Evolutionary conservation across 2,329 filamentous ascomycete genomes (phyloP), one percentile per base, ranked within the genome.

Genomic region (Alternaria arborescens): DNA sequence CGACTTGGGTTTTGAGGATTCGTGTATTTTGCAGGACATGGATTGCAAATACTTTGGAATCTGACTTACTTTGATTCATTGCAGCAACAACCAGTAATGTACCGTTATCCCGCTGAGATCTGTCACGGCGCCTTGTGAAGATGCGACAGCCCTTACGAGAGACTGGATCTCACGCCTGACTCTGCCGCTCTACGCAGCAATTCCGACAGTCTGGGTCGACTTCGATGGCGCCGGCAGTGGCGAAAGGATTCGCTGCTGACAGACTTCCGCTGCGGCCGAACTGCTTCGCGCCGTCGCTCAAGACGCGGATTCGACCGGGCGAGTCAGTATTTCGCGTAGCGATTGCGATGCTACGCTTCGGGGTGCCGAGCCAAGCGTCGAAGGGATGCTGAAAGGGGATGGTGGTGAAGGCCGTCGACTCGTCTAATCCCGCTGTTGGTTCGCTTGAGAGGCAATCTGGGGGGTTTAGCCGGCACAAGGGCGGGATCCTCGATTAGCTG

Each of bases 1-100:
- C 61, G 55, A 64, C 57, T 59, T 58, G 67, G 69, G 64, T 65
- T 69, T 68, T 68, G 63, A 36, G 51, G 28, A 34, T 26, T 52
- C 30, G 24, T 68, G 69, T 68, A 67, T 50, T 67, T 56, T 32
- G 68, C 60, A 65, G 62, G 58, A 65, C 67, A 71, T 63, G 71
- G 66, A 61, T 59, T 66, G 65, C 58, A 62, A 64, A 68, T 64
- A 64, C 62, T 54, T 64, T 64, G 58, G 71, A 70, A 70, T 68
- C 70, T 73, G 69, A 77, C 77, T 77, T 77, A 79, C 77, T 71
- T 74, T 71, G 67, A 62, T 78, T 76, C 77, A 79, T 79, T 50
- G 69, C 71, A 70, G 69, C 65, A 68, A 68, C 53, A 62, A 56
- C 58, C 52, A 61, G 64, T 52, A 66, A 64, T 66, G 59, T 66